These are phyloP conservation scores for Boletus bicolor DNA, from an alignment of 768 basidiomycete species.

Conservation along the genomic window DNA sequence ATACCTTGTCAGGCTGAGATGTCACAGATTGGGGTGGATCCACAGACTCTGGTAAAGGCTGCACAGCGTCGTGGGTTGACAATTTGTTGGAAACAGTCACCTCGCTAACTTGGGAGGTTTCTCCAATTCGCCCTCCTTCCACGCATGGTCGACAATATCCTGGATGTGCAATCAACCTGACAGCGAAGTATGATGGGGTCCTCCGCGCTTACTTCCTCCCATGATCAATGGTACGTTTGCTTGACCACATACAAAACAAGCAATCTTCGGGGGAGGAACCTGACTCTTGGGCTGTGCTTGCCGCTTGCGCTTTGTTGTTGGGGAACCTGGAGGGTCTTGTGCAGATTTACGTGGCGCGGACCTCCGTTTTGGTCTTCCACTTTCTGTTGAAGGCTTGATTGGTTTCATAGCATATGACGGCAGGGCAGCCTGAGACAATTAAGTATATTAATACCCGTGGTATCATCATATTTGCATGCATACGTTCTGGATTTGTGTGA, in stretches of 20 bases:
- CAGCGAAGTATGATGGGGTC: background rate
- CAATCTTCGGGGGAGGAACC: conserved; percentile 41
- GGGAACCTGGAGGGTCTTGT: conserved; percentile 19
- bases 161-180: conserved; percentile 22
- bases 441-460: background rate
- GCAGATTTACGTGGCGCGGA: conserved; percentile 31
- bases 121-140: conserved; percentile 46
- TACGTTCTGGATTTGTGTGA: conserved; percentile 61
- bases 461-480: conserved; percentile 12
- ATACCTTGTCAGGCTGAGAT: background rate
- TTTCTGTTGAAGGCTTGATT: conserved; percentile 50
- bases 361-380: conserved; percentile 36
- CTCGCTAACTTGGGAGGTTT: conserved; percentile 24
- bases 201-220: conserved; percentile 54
- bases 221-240: conserved; percentile 73
- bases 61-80: background rate
- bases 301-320: conserved; percentile 42
- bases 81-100: background rate
- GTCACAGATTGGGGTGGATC: background rate
- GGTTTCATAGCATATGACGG: conserved; percentile 53
- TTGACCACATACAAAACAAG: conserved; percentile 59
- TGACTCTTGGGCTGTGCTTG: conserved; percentile 33
- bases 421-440: conserved; percentile 37
- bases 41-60: conserved; percentile 2
- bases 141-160: conserved; percentile 71